Conservation (phyloP, 495 filamentous ascomycete genomes). For the Hyaloscypha bicolor region DNA sequence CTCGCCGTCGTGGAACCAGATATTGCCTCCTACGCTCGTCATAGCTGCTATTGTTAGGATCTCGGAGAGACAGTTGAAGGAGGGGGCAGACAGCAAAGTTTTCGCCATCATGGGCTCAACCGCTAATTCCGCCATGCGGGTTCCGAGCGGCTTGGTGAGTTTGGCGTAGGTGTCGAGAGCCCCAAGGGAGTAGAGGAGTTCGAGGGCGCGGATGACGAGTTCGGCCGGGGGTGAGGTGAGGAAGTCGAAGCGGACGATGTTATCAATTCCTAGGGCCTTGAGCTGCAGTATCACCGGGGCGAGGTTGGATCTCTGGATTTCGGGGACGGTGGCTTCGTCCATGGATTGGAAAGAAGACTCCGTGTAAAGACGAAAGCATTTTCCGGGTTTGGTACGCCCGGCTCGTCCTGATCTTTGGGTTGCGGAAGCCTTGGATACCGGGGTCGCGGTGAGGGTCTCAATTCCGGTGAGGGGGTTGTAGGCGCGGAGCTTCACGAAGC, state of each 20-base stretch:
- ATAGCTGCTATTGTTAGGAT: constrained; percentile 93
- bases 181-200: constrained; percentile 86
- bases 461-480: constrained; percentile 90
- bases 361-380: constrained; percentile 93
- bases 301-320: constrained; percentile 92
- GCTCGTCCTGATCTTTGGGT: constrained; percentile 91
- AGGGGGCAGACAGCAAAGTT: constrained; percentile 75
- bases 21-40: constrained; percentile 79
- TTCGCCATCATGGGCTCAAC: constrained; percentile 97
- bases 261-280: constrained; percentile 95
- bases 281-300: constrained; percentile 90
- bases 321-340: constrained; percentile 77
- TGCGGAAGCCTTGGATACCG: constrained; percentile 90
- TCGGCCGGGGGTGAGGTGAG: constrained; percentile 86
- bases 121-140: constrained; percentile 92
- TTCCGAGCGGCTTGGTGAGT: constrained; percentile 83
- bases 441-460: constrained; percentile 83
- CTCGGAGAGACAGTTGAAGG: constrained; percentile 80
- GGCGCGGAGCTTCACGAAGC: constrained; percentile 88
- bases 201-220: constrained; percentile 83
- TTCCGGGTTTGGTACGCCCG: constrained; percentile 88
- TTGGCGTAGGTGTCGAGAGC: constrained; percentile 90
- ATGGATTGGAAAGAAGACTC: constrained; percentile 71
- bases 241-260: constrained; percentile 89
- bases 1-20: constrained; percentile 81